phyloP scores from a whole-genome alignment of 148 eudicot species.

The Cornus controversa region DNA sequence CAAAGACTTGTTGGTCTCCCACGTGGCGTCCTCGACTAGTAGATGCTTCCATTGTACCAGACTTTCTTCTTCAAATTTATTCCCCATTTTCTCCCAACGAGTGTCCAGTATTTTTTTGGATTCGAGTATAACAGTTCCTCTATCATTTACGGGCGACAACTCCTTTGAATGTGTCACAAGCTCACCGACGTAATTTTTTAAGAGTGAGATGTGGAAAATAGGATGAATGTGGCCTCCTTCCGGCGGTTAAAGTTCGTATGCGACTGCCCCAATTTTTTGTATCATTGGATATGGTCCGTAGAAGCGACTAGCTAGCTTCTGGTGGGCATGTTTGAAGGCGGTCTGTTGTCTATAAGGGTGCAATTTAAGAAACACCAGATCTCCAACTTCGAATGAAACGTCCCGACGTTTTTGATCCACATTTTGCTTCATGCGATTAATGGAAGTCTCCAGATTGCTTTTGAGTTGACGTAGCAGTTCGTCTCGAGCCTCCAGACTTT shows the following conservation, averaged over 20 bases:
- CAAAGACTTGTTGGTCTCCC: neutral
- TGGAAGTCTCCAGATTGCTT: neutral
- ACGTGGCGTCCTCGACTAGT: conserved; percentile 1
- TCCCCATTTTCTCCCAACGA: neutral
- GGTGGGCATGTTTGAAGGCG: neutral
- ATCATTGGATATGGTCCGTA: too few species aligned
- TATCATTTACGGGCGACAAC: neutral
- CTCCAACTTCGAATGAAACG: neutral
- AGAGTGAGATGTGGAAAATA: too few species aligned
- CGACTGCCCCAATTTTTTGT: neutral
- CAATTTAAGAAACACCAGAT: neutral
- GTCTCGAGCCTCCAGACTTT: neutral
- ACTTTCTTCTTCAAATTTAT: neutral
- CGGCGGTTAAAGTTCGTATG: neutral
- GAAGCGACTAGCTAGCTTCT: too few species aligned
- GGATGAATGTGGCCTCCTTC: neutral
- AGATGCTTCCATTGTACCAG: neutral
- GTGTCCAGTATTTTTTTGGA: neutral
- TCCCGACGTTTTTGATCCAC: neutral
- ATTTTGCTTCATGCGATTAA: neutral
- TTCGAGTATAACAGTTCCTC: neutral
- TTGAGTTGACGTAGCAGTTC: neutral
- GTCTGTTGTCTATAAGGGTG: conserved; percentile 3
- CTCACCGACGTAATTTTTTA: neutral
- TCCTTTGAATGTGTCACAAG: neutral